Conservation (phyloP, 441 rosid species). For the Capsella rubella region DNA sequence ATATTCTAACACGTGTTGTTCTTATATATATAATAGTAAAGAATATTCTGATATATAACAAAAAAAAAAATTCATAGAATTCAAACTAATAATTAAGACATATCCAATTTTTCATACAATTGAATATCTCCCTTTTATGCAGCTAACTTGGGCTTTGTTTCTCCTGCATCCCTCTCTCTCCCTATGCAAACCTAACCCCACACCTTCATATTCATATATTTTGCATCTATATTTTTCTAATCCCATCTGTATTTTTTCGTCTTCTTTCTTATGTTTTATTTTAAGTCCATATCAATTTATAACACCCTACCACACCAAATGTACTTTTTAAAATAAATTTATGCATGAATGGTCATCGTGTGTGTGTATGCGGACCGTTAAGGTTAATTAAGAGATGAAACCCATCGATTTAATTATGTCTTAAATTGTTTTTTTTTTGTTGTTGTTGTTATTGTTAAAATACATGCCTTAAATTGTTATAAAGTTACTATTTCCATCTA, state of each 20-base stretch:
- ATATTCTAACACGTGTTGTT: constrained; percentile 27
- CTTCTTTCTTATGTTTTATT: constrained; percentile 9
- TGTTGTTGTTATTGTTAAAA: no score
- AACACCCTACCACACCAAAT: constrained; percentile 19
- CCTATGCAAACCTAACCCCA: constrained; percentile 30
- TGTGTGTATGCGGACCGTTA: constrained; percentile 13
- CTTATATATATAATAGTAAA: background rate
- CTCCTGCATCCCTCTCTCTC: constrained; percentile 31
- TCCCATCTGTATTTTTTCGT: background rate
- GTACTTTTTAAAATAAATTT: background rate
- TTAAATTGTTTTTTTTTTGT: background rate
- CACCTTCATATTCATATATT: background rate
- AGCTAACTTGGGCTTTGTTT: constrained; percentile 30
- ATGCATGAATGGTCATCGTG: background rate
- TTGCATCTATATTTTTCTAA: constrained; percentile 23
- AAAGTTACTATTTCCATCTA: background rate
- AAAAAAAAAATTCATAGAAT: background rate
- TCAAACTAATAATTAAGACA: constrained; percentile 17
- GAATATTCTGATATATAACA: background rate
- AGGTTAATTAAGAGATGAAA: constrained; percentile 12
- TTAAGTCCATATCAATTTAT: constrained; percentile 14
- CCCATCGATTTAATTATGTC: constrained; percentile 2
- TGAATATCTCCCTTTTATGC: constrained; percentile 16
- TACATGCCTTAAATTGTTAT: no score
- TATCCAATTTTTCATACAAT: constrained; percentile 35